Base-by-base conservation (phyloP, 116 monocot genomes). In the Phalaenopsis hybrid region DNA sequence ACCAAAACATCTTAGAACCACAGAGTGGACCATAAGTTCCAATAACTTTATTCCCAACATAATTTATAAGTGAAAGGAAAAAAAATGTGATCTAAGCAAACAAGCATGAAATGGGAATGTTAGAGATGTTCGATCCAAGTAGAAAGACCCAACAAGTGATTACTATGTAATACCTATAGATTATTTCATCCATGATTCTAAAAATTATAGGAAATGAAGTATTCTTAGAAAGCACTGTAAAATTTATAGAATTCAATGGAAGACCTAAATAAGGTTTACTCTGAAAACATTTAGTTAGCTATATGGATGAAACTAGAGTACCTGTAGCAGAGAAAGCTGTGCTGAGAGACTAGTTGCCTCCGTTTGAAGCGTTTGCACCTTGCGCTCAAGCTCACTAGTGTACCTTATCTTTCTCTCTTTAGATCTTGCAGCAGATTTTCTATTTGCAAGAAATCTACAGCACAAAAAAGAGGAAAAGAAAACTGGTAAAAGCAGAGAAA, bases 291-390 rank as follows among this genome's bases (percentile, higher is more conserved):
- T 34, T 12, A 70, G 70, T 37, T 31, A 37, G 78, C 93, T 95
- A 70, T 11, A 70, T 58, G 95, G 93, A 58, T 93, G 87, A 81
- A 95, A 81, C 95, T 95, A 79, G 75, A 90, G 34, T 37, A 70
- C 65, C 4, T 9, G 37, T 33, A 50, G 8, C n/a, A 44, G 2
- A 6, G 6, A 51, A 21, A 61, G 55, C 13, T 70, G 13, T 18
- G 15, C 8, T 12, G 11, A 45, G 37, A 74, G 75, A 44, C 20
- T 20, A 75, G 16, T 5, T 11, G 15, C 3, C 11, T 37, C 4
- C 43, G 89, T 92, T 81, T 95, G 92, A 85, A 95, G 89, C 10
- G 91, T 95, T 52, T 95, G 95, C 76, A 95, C 91, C 84, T 93
- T 92, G 80, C 91, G 58, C 57, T 95, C 95, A 70, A 95, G 90